A percentile compares a stretch with the other conserved stretches of the same genome.
phyloP scores from a whole-genome alignment of 768 basidiomycete species.

The Dioszegia crocea region DNA sequence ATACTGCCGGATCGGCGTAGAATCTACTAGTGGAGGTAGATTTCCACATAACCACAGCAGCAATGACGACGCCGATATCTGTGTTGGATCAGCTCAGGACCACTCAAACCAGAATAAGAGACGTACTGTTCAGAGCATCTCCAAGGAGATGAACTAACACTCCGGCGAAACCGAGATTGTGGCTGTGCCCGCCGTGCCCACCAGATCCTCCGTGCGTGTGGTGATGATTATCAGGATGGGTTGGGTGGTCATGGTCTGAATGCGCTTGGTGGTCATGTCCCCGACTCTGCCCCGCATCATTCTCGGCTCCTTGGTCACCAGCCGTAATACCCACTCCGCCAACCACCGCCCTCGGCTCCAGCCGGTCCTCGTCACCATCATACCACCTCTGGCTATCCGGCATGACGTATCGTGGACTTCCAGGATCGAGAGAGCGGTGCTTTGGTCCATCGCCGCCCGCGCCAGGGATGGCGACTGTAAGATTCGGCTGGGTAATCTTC shows the following conservation, averaged over 20 bases:
- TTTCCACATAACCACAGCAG: constrained; percentile 57
- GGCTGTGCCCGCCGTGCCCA: not conserved
- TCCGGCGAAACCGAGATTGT: constrained; percentile 55
- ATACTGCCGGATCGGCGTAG: constrained; percentile 59
- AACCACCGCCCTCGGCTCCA: no score
- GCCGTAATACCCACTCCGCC: not conserved
- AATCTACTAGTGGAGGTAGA: constrained; percentile 53
- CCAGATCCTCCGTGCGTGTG: not conserved
- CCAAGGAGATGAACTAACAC: constrained; percentile 58
- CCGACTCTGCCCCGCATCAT: no score
- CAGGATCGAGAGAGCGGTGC: constrained; percentile 8
- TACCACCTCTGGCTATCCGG: constrained; percentile 8
- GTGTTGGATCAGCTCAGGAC: not conserved
- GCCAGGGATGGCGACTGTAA: no score
- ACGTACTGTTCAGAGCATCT: constrained; percentile 59
- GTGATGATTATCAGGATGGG: not conserved
- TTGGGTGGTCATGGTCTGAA: not conserved
- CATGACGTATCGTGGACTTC: constrained; percentile 3
- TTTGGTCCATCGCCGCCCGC: not conserved
- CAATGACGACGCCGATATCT: constrained; percentile 60
- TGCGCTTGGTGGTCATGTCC: not conserved
- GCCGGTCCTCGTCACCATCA: not conserved
- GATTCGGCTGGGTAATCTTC: not conserved
- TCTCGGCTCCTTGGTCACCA: not conserved
- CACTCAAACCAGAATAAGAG: not conserved